Percentiles rank a stretch among this genome's conserved stretches.
Conservation (phyloP, 2,329 filamentous ascomycete species). For the Lecanicillium sp. region DNA sequence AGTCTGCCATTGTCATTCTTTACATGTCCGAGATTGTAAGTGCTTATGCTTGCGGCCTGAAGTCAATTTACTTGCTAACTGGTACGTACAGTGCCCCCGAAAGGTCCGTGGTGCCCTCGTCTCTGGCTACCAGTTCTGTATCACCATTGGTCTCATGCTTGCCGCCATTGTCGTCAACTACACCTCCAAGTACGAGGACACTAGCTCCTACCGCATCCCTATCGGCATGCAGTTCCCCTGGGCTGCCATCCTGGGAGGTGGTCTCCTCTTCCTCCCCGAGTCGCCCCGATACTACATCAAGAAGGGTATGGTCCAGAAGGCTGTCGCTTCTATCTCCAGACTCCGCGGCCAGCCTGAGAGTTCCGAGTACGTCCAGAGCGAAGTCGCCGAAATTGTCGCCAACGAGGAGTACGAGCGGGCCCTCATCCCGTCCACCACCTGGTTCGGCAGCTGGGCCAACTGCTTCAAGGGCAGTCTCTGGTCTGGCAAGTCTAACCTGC, state of each 20-base stretch:
- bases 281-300: conserved; percentile 83
- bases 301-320: conserved; percentile 62
- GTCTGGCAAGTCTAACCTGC: conserved; percentile 60
- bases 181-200: conserved; percentile 55
- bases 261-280: conserved; percentile 73
- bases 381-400: conserved; percentile 80
- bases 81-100: conserved; percentile 43
- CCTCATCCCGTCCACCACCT: conserved; percentile 58
- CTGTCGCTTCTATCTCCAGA: conserved; percentile 54
- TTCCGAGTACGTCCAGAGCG: conserved; percentile 69
- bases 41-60: conserved; percentile 15
- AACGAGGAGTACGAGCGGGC: conserved; percentile 81
- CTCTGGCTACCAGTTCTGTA: conserved; percentile 78
- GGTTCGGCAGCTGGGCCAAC: conserved; percentile 62
- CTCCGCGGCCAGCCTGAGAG: conserved; percentile 69
- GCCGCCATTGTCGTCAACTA: conserved; percentile 70
- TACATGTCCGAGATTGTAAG: conserved; percentile 80
- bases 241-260: conserved; percentile 66
- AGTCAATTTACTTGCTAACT: conserved; percentile 19
- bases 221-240: conserved; percentile 76
- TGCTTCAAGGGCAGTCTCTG: conserved; percentile 61
- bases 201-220: conserved; percentile 70
- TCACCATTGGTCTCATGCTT: conserved; percentile 72
- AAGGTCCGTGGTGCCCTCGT: conserved; percentile 74
- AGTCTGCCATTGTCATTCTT: conserved; percentile 72